Percentiles rank a stretch among this genome's conserved stretches.
phyloP scores from a whole-genome alignment of 1,139 yeast species.

The Eremothecium coryli region DNA sequence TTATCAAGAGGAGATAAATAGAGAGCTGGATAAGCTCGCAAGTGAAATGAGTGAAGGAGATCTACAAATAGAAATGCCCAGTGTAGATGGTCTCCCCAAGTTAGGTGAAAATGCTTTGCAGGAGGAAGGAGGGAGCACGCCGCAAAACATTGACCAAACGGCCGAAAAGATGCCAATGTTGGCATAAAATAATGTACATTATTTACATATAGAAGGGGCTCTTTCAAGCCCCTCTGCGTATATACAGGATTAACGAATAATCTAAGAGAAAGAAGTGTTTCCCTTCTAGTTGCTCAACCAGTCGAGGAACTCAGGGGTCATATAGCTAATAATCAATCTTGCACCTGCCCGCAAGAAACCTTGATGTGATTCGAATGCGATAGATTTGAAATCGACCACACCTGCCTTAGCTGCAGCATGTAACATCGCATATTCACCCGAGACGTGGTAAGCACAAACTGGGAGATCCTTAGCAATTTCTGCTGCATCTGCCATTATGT shows the following conservation, averaged over 20 bases:
- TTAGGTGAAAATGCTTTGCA: too few species aligned
- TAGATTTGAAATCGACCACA: conserved; percentile 72
- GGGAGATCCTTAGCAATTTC: conserved; percentile 78
- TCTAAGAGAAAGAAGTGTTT: too few species aligned
- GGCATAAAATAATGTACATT: conserved; percentile 6
- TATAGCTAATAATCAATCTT: conserved; percentile 77
- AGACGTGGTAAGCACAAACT: conserved; percentile 89
- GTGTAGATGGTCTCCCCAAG: conserved; percentile 18
- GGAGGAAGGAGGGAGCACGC: conserved; percentile 6
- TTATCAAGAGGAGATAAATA: conserved; percentile 46
- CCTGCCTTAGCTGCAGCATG: conserved; percentile 99
- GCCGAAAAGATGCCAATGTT: conserved; percentile 6
- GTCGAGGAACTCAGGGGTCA: conserved; percentile 91
- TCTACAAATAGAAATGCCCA: conserved; percentile 14
- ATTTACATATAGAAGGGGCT: too few species aligned
- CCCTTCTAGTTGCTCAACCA: conserved; percentile 49
- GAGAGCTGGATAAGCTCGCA: conserved; percentile 41
- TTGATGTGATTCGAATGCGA: conserved; percentile 87
- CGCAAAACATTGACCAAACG: too few species aligned
- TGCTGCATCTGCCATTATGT: conserved; percentile 80
- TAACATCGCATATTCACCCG: conserved; percentile 96
- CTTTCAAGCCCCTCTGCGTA: too few species aligned
- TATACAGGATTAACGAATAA: too few species aligned
- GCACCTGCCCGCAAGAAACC: conserved; percentile 97
- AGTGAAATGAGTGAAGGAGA: conserved; percentile 28